A percentile compares a stretch with the other conserved stretches of the same genome.
These are phyloP conservation scores for Malassezia brasiliensis DNA, from an alignment of 1,284 basidiomycete genomes.

Conservation along the genomic window DNA sequence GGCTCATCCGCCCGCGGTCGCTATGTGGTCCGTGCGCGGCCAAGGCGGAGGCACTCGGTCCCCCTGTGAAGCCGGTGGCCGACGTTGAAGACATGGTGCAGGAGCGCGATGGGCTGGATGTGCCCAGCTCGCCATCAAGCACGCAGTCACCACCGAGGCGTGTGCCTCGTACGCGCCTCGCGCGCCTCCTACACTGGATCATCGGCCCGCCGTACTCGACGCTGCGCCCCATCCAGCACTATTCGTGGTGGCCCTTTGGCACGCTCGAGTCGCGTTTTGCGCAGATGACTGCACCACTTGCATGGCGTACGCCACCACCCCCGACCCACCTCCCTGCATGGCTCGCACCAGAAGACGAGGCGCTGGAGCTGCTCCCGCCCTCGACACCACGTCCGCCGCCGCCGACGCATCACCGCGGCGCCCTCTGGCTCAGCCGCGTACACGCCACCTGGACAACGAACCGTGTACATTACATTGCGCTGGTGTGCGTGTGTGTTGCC, in stretches of 20 bases:
- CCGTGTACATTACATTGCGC: conserved; percentile 29
- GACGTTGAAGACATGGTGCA: background rate
- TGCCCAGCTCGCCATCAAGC: background rate
- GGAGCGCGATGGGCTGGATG: no score
- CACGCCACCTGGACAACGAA: conserved; percentile 23
- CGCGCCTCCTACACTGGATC: conserved; percentile 14
- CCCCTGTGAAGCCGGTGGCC: background rate
- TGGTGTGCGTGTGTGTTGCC: conserved; percentile 24
- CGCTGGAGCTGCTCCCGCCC: background rate
- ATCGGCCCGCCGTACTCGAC: conserved; percentile 22
- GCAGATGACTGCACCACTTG: background rate
- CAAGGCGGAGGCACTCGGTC: background rate
- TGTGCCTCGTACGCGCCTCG: background rate
- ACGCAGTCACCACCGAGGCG: background rate
- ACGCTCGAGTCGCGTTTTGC: conserved; percentile 26
- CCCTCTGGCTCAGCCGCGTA: conserved; percentile 18
- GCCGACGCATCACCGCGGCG: conserved; percentile 3
- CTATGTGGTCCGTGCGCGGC: background rate
- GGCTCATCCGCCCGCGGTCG: conserved; percentile 13
- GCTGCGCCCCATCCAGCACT: conserved; percentile 25
- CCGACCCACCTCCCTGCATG: background rate
- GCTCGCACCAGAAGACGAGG: background rate
- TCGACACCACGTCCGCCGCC: background rate
- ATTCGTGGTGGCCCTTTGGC: conserved; percentile 38
- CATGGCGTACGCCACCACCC: conserved; percentile 4